Conservation (phyloP, 768 basidiomycete species). For the Thelephora ganbajun region DNA sequence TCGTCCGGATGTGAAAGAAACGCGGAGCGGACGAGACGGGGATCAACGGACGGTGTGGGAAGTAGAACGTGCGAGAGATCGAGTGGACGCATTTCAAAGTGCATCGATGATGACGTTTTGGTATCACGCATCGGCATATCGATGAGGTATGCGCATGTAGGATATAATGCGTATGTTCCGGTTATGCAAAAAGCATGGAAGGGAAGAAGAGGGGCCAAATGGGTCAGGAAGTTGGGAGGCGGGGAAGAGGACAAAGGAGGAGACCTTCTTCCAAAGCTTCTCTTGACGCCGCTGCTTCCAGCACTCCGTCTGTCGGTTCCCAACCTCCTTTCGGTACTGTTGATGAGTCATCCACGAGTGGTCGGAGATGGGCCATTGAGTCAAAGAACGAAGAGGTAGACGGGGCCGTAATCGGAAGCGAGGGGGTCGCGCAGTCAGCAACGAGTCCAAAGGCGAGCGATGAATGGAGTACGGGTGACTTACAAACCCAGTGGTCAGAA, state of each 20-base stretch:
- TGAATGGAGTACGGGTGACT: slow-evolving; percentile 26
- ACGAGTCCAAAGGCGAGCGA: neutral
- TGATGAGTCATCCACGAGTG: neutral
- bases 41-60: slow-evolving; percentile 17
- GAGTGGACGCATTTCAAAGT: neutral
- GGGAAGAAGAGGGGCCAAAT: slow-evolving; percentile 17
- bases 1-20: slow-evolving; percentile 9
- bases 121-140: slow-evolving; percentile 36
- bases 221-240: slow-evolving; percentile 30
- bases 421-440: slow-evolving; percentile 1
- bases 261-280: slow-evolving; percentile 96
- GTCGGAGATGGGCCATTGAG: neutral
- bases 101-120: slow-evolving; percentile 26
- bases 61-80: slow-evolving; percentile 7
- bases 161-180: no score
- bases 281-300: slow-evolving; percentile 81
- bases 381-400: neutral
- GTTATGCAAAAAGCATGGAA: slow-evolving; percentile 11
- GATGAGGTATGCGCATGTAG: no score
- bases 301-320: slow-evolving; percentile 66
- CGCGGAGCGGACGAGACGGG: slow-evolving; percentile 15
- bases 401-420: neutral
- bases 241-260: slow-evolving; percentile 72
- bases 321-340: slow-evolving; percentile 89
- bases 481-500: slow-evolving; percentile 75